Base-by-base conservation (phyloP, 129 eudicot species). In the Pseudognaphalium luteoalbum region DNA sequence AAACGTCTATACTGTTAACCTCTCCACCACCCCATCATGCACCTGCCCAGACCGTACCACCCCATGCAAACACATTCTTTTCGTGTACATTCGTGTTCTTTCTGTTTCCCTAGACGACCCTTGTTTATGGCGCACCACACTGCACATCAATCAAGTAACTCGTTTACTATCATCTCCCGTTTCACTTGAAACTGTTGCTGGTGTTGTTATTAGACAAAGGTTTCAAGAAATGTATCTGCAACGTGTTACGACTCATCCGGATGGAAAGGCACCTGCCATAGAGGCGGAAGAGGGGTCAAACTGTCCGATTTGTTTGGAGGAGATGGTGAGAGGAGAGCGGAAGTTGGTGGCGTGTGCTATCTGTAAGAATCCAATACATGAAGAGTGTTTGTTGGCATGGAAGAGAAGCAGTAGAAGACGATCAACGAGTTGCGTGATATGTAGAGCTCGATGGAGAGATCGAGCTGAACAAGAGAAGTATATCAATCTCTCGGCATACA, bases 21-120 rank as follows among this genome's bases (percentile, higher is more conserved):
- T 93, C 66, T 87, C 97, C 72, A 21, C 86, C 75, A 74, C 84
- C 8, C 91, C 91, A 0, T 71, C 96, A 0, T 93, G 98, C 83
- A 75, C 93, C 0, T 93, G 98, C 78, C 98, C 97, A 29, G 98
- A 93, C 78, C 91, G 87, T 8, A 83, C 91, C 81, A 81, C 85
- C 58, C 98, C 97, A 6, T 93, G 98, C 88, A 93, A 93, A 67
- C 98, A 93, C 80, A 88, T 93, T 8, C 81, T 91, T 35, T 93
- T 93, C 34, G 96, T 93, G 11, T 83, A 87, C 76, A 84, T 93
- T 69, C 86, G 89, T 7, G 93, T 89, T 5, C 85, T 93, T 30
- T 83, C 83, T 37, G 74, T 91, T 58, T 70, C 98, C 57, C 81
- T 86, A 5, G 91, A 93, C 65, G 91, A 93, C 71, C 62, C 87